Percentiles rank a stretch among this genome's conserved stretches.
Conservation (phyloP, 2,329 filamentous ascomycete species). For the Cryoendolithus antarcticus region DNA sequence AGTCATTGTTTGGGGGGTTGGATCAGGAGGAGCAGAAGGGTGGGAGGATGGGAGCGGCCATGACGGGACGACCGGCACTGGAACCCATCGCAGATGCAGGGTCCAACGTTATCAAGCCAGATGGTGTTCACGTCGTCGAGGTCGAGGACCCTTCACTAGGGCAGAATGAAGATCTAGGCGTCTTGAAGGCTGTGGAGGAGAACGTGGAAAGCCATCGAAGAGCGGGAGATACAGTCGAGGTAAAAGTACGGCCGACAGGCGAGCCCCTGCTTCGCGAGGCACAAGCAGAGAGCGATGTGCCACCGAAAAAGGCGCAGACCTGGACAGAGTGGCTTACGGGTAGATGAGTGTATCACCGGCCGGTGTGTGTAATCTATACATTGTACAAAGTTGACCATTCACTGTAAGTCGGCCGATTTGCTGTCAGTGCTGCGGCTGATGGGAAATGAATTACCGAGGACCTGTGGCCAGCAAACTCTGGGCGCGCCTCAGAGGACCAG, state of each 20-base stretch:
- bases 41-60: constrained; percentile 21
- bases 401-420: too few relatives aligned
- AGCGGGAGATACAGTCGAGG: constrained; percentile 16
- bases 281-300: constrained; percentile 25
- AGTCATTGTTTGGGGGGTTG: constrained; percentile 21
- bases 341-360: neutral
- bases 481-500: too few relatives aligned
- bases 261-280: constrained; percentile 37
- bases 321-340: constrained; percentile 32
- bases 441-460: too few relatives aligned
- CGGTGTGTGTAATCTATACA: too few relatives aligned
- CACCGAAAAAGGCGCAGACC: constrained; percentile 27
- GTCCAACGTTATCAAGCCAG: too few relatives aligned
- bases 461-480: too few relatives aligned
- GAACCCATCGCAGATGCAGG: neutral
- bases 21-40: constrained; percentile 25
- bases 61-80: constrained; percentile 6
- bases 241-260: constrained; percentile 19
- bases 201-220: constrained; percentile 17
- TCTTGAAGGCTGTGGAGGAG: constrained; percentile 23
- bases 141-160: constrained; percentile 11
- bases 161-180: constrained; percentile 12
- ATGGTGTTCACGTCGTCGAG: neutral
- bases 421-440: too few relatives aligned
- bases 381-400: too few relatives aligned